phyloP scores from a whole-genome alignment of 306 rosid species.

The Castanea crenata region DNA sequence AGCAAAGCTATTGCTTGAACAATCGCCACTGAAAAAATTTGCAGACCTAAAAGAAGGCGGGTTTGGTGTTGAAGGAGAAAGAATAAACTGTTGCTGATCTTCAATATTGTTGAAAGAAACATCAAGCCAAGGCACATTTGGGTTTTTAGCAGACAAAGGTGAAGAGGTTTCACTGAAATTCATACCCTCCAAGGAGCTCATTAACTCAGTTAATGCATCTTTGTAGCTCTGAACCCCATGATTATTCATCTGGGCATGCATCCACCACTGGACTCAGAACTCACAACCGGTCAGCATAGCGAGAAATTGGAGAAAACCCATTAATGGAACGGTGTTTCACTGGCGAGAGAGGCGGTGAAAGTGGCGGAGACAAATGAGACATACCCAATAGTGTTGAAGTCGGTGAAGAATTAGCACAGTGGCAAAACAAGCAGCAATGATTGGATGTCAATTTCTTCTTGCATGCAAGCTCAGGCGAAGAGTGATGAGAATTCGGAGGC shows the following conservation, averaged over 20 bases:
- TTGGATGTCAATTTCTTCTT: slow-evolving; percentile 42
- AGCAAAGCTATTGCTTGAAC: slow-evolving; percentile 6
- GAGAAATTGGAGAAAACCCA: slow-evolving; percentile 40
- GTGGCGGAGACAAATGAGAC: slow-evolving; percentile 68
- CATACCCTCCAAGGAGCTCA: slow-evolving; percentile 60
- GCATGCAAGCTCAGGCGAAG: slow-evolving; percentile 39
- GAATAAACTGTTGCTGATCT: slow-evolving; percentile 48
- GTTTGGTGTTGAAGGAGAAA: slow-evolving; percentile 50
- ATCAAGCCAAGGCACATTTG: slow-evolving; percentile 47
- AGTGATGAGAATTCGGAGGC: slow-evolving; percentile 29
- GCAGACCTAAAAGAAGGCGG: slow-evolving; percentile 12
- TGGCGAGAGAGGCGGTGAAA: slow-evolving; percentile 70
- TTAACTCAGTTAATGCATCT: slow-evolving; percentile 48
- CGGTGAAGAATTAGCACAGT: slow-evolving; percentile 49
- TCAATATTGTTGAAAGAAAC: slow-evolving; percentile 24
- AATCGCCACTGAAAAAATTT: slow-evolving; percentile 15
- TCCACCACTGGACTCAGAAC: slow-evolving; percentile 1
- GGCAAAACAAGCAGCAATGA: slow-evolving; percentile 51
- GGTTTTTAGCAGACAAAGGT: slow-evolving; percentile 20
- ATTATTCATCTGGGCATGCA: neutral
- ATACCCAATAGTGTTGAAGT: slow-evolving; percentile 69
- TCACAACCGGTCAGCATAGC: slow-evolving; percentile 27
- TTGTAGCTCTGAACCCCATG: slow-evolving; percentile 38
- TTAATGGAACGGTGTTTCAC: slow-evolving; percentile 28
- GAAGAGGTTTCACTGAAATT: slow-evolving; percentile 46